Evolutionary conservation across 1,284 basidiomycete genomes (phyloP).

Genomic region (Phylloporus gajari): DNA sequence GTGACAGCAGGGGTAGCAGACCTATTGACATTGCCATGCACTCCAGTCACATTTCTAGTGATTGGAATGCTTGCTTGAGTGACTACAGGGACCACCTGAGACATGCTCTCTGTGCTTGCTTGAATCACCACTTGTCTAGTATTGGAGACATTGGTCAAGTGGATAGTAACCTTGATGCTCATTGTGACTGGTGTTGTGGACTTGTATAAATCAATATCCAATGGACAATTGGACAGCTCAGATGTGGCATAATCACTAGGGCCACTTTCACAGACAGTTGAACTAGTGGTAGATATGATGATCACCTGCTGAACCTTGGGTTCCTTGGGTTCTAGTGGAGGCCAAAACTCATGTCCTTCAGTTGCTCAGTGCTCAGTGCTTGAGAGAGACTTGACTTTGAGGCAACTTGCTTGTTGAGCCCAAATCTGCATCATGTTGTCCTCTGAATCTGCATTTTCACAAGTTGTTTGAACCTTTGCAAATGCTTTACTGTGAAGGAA

Average conservation of each 20-base stretch:
- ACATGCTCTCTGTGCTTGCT: too few species aligned
- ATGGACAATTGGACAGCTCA: not conserved
- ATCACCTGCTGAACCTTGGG: not conserved
- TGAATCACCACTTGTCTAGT: too few species aligned
- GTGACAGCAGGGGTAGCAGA: too few species aligned
- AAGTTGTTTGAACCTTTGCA: not conserved
- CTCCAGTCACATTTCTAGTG: too few species aligned
- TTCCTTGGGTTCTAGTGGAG: not conserved
- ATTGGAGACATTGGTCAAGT: too few species aligned
- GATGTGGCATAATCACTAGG: not conserved
- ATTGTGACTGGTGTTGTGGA: too few species aligned
- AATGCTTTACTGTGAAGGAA: not conserved
- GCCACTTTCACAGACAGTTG: not conserved
- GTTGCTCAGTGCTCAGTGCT: not conserved
- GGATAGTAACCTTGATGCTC: too few species aligned
- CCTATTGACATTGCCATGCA: too few species aligned
- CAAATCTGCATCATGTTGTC: constrained; percentile 2
- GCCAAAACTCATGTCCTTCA: not conserved
- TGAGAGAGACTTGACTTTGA: not conserved
- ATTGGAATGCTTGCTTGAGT: too few species aligned
- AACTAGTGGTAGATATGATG: not conserved
- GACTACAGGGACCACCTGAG: too few species aligned
- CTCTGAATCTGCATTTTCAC: not conserved
- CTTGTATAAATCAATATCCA: not conserved
- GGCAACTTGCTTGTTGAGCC: not conserved